Evolutionary conservation across 495 filamentous ascomycete species (phyloP).

Genomic region (Hypoxylon intermedium): DNA sequence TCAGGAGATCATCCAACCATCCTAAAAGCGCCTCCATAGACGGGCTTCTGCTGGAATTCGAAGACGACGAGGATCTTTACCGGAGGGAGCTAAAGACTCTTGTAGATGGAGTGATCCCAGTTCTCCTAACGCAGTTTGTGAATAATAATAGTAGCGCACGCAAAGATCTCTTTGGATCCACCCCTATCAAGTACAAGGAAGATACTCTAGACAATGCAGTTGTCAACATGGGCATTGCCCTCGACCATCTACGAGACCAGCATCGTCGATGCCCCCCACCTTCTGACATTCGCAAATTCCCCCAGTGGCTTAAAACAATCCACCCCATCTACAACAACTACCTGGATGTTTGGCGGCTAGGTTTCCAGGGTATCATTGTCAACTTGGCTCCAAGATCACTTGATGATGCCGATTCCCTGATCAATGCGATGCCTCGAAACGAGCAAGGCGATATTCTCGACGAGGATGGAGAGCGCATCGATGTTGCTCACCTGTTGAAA

Average conservation of each 20-base stretch:
- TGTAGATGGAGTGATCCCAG: conserved; percentile 95
- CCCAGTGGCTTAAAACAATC: conserved; percentile 80
- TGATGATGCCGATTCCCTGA: conserved; percentile 62
- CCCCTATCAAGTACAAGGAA: conserved; percentile 37
- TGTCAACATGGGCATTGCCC: conserved; percentile 88
- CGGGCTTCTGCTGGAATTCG: conserved; percentile 81
- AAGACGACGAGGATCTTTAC: conserved; percentile 86
- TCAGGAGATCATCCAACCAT: conserved; percentile 72
- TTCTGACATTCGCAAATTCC: conserved; percentile 68
- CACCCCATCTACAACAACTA: conserved; percentile 85
- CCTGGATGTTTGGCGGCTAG: conserved; percentile 86
- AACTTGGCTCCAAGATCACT: conserved; percentile 77
- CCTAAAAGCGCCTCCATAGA: conserved; percentile 69
- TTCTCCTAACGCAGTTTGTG: conserved; percentile 85
- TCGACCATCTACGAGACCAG: conserved; percentile 80
- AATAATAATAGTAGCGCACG: conserved; percentile 70
- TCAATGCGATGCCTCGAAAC: conserved; percentile 76
- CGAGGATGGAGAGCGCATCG: conserved; percentile 84
- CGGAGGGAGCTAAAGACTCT: conserved; percentile 90
- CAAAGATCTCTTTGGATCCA: conserved; percentile 67
- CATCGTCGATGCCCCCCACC: conserved; percentile 78
- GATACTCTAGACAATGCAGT: conserved; percentile 78
- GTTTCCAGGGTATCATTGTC: conserved; percentile 94
- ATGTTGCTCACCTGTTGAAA: conserved; percentile 93
- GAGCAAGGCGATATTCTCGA: conserved; percentile 79